Evolutionary conservation across 176 grass and related monocot species (phyloP), one percentile per base, ranked within the genome.

Genomic region (Metroxylon sagu): DNA sequence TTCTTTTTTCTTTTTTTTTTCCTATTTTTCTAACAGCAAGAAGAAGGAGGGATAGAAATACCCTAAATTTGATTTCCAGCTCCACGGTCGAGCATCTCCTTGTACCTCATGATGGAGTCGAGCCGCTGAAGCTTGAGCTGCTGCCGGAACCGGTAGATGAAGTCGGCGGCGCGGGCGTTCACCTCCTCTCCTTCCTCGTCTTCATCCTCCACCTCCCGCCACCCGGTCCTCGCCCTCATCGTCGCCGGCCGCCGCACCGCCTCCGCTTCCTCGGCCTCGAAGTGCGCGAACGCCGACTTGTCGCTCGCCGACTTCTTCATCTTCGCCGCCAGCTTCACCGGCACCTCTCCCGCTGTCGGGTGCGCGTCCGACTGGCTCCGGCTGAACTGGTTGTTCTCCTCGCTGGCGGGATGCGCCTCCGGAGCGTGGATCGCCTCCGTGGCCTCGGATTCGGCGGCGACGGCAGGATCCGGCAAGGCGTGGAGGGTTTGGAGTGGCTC

Each of bases 231-330:
- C 16, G 5, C 66, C 66, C 16, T 25, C 26, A 43, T 59, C 72
- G 3, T 31, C 14, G 65, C 16, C 49, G 52, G 31, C 8, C 51
- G 31, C 8, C 70, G 65, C 10, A 60, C 60, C 17, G 30, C 4
- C 29, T 60, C 57, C 64, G 66, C 77, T 54, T 79, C 76, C 53
- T 30, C 63, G 2, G 28, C 76, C 66, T 78, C 63, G 30, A 98
- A 81, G 78, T 89, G 93, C 7, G 69, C 78, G 73, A 92, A 92
- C 57, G 69, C 75, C 5, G 84, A 97, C 67, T 70, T 77, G 25
- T 88, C 84, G 59, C 84, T 92, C 1, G 81, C 93, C 59, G 87
- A 98, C 75, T 98, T 98, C 73, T 79, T 83, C 48, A 98, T 81
- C 6, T 73, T 60, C 29, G 62, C 48, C 3, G 78, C 71, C 5